Conservation (phyloP, 2,329 filamentous ascomycete genomes). For the Diaporthe aspalathi region DNA sequence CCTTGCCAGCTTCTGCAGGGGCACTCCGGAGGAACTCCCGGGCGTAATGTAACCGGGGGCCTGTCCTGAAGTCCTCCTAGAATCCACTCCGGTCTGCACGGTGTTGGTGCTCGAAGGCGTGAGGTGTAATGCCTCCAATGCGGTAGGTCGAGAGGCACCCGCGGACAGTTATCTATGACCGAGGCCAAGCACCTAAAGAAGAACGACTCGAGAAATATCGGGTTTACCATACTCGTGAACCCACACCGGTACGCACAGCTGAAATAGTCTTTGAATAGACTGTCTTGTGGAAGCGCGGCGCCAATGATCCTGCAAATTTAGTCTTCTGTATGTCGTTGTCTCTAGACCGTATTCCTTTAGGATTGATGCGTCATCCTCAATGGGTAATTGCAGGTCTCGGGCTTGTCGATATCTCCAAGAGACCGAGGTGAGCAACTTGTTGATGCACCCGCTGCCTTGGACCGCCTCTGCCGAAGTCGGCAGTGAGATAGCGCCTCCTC, state of each 20-base stretch:
- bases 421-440: background rate
- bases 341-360: background rate
- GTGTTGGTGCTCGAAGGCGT: background rate
- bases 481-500: background rate
- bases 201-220: background rate
- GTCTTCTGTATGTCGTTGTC: background rate
- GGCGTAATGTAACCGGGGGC: background rate
- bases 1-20: background rate
- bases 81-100: background rate
- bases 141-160: background rate
- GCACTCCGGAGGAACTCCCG: constrained; percentile 9
- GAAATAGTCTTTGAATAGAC: background rate
- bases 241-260: background rate
- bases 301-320: background rate
- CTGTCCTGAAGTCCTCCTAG: background rate
- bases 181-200: background rate
- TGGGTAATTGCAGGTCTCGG: background rate
- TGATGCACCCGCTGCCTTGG: background rate
- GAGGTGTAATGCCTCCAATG: background rate
- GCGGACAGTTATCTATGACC: background rate
- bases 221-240: background rate
- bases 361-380: background rate
- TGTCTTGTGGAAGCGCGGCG: too few relatives aligned
- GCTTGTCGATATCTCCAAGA: background rate
- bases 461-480: background rate